Evolutionary conservation across 345 rosid species (phyloP), one percentile per base, ranked within the genome.

Genomic region (Dipteronia dyeriana): DNA sequence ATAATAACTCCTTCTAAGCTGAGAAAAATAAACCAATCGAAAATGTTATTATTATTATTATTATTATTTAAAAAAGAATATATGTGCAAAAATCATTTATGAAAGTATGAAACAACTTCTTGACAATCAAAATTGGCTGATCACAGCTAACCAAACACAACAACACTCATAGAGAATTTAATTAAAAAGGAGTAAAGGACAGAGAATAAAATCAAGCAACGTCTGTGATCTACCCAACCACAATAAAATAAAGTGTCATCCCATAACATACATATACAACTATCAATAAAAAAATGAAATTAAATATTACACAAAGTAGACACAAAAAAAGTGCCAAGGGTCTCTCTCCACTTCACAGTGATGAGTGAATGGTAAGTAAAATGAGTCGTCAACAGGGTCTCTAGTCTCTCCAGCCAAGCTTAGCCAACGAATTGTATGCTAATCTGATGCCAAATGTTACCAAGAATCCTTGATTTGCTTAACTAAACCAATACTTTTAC

Each of bases 371-470:
- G 56, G n/a, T 3, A 4, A 59, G 63, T 59, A 59, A 59, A 59
- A 59, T 20, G 63, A 59, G n/a, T 59, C 22, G 7, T n/a, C 12
- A 34, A 20, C 53, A 45, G 7, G 9, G 54, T 49, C 3, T 45
- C 26, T 7, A 13, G 54, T 49, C 3, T 45, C 26, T 26, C 77
- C 53, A 43, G 78, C 74, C 66, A 73, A 66, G 71, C 29, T 73
- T 5, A 54, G 39, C 57, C n/a, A 16, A 53, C 57, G n/a, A 53
- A 53, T 16, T 53, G 57, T 20, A 59, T 9, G 63, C 45, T 34
- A 34, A 34, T 34, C 61, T 56, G 61, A 5, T 39, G 78, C 63
- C 78, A 75, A 5, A 20, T 79, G 75, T 68, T 76, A 51, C 26
- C 49, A 43, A 43, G n/a, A 64, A 9, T 66, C 73, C 66, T 25